Conservation (phyloP, 768 basidiomycete species). For the Collybia mongolica region DNA sequence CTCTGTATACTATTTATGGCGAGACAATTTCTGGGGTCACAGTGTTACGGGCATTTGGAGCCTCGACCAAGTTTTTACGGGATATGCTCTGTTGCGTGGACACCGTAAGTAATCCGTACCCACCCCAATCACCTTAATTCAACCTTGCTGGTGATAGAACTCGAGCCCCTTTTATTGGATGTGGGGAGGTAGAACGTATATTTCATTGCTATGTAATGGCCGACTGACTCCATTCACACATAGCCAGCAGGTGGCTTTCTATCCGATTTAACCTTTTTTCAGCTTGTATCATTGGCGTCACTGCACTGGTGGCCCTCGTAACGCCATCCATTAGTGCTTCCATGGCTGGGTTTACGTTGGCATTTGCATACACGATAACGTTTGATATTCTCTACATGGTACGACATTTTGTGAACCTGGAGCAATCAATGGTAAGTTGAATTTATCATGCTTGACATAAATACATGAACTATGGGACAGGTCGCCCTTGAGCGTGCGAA, state of each 20-base stretch:
- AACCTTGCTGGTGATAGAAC: conserved; percentile 27
- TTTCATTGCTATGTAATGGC: too few species aligned
- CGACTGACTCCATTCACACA: too few species aligned
- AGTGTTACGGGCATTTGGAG: conserved; percentile 79
- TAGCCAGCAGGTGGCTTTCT: conserved; percentile 89
- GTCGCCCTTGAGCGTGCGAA: conserved; percentile 88
- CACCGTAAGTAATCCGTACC: conserved; percentile 47
- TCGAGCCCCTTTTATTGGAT: conserved; percentile 86
- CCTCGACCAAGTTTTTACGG: conserved; percentile 79
- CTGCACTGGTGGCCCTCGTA: conserved; percentile 62
- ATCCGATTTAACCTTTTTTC: conserved; percentile 88
- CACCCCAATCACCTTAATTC: too few species aligned
- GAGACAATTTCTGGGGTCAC: conserved; percentile 43
- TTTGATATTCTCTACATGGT: conserved; percentile 70
- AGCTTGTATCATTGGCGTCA: conserved; percentile 66
- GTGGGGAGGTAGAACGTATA: conserved; percentile 64
- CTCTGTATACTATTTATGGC: conserved; percentile 41
- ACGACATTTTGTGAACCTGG: conserved; percentile 80
- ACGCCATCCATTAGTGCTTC: conserved; percentile 76
- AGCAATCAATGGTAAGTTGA: conserved; percentile 81
- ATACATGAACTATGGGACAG: conserved; percentile 27
- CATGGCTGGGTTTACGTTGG: conserved; percentile 83
- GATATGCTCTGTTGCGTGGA: conserved; percentile 84
- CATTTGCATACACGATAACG: conserved; percentile 78
- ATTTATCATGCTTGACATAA: too few species aligned